Evolutionary conservation across 371 early-diverging fungal genomes (phyloP).

Genomic region (Mucor sp.): DNA sequence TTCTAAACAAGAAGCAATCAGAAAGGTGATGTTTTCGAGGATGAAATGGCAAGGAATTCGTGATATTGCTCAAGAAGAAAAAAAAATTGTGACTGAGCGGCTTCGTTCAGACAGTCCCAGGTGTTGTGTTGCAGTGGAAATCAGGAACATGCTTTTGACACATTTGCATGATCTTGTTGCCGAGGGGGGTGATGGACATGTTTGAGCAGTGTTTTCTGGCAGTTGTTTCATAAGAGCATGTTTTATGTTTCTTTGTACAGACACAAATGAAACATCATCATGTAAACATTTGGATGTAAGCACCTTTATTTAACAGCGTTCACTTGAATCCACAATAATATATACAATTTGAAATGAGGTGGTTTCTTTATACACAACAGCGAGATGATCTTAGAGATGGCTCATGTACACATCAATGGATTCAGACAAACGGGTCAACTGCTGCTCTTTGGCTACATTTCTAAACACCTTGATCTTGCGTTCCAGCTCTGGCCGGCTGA

Average conservation of each 20-base stretch:
- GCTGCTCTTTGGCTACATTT: slow-evolving; percentile 66
- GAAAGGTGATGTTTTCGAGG: not conserved
- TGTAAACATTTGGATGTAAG: too few species aligned
- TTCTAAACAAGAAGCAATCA: not conserved
- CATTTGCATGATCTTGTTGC: too few species aligned
- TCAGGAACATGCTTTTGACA: not conserved
- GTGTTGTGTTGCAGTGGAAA: not conserved
- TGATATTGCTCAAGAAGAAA: not conserved
- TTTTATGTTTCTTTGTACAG: too few species aligned
- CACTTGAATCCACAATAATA: too few species aligned
- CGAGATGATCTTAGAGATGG: not conserved
- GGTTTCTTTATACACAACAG: not conserved
- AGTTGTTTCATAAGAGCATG: too few species aligned
- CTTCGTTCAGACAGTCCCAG: slow-evolving; percentile 1
- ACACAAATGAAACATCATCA: too few species aligned
- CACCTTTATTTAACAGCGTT: too few species aligned
- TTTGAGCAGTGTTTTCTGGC: too few species aligned
- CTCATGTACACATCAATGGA: slow-evolving; percentile 55
- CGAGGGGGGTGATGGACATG: too few species aligned
- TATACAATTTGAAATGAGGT: too few species aligned
- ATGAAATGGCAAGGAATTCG: not conserved
- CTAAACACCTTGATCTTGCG: slow-evolving; percentile 62
- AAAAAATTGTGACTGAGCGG: slow-evolving; percentile 2
- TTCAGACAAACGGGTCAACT: slow-evolving; percentile 57
- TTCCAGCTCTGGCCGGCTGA: slow-evolving; percentile 49